phyloP scores from a whole-genome alignment of 140 eudicot species.

The Artemisia princeps region DNA sequence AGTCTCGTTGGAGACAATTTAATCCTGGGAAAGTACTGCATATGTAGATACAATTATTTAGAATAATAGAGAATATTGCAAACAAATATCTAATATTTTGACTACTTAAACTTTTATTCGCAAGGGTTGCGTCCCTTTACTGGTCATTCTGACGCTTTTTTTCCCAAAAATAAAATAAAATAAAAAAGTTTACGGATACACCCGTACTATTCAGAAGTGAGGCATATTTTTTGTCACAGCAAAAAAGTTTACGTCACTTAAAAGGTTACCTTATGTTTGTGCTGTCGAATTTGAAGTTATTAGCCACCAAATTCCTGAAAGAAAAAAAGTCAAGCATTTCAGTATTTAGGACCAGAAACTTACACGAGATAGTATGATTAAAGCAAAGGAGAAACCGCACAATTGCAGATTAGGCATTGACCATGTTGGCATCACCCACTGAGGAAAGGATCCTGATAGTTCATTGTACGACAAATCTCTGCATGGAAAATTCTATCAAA shows the following conservation, averaged over 20 bases:
- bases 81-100: background rate
- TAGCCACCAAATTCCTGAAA: constrained; percentile 54
- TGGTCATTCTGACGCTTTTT: too few relatives aligned
- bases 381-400: constrained; percentile 28
- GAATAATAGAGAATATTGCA: background rate
- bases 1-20: constrained; percentile 42
- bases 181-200: too few relatives aligned
- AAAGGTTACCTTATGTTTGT: constrained; percentile 37
- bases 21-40: constrained; percentile 38
- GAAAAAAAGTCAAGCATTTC: constrained; percentile 16
- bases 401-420: constrained; percentile 34
- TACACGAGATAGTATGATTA: constrained; percentile 3
- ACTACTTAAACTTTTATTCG: background rate
- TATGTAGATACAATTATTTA: constrained; percentile 18
- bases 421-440: constrained; percentile 40
- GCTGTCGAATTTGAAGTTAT: constrained; percentile 40
- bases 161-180: too few relatives aligned
- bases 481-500: constrained; percentile 15
- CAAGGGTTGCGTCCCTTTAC: too few relatives aligned
- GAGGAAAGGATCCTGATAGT: constrained; percentile 45
- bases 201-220: too few relatives aligned
- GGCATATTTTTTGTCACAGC: too few relatives aligned
- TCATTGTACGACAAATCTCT: constrained; percentile 59
- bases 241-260: background rate
- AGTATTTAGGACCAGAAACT: background rate